These are phyloP conservation scores for Chaetothyriales sp. DNA, from an alignment of 2,329 filamentous ascomycete genomes.

Conservation along the genomic window DNA sequence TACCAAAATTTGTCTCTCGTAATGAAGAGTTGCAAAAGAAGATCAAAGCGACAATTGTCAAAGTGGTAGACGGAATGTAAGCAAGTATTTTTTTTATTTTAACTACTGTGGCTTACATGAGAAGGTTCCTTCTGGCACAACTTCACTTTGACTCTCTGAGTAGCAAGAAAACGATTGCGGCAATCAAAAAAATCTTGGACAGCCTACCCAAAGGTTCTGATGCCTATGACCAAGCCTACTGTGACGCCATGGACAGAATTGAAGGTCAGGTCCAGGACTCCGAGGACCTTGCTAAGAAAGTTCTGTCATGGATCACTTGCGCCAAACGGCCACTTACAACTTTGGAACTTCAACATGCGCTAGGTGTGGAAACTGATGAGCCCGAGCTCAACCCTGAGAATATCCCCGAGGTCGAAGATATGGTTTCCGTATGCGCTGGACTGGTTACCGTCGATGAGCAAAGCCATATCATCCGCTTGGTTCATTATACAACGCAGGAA, in stretches of 20 bases:
- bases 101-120: not conserved
- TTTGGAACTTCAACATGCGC: slow-evolving; percentile 18
- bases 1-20: no score
- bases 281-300: slow-evolving; percentile 6
- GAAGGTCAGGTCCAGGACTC: slow-evolving; percentile 4
- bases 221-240: slow-evolving; percentile 5
- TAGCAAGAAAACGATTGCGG: not conserved
- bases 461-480: slow-evolving; percentile 13
- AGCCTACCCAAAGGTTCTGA: not conserved
- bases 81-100: no score
- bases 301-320: slow-evolving; percentile 16
- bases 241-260: slow-evolving; percentile 11
- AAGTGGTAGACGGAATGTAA: no score
- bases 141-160: slow-evolving; percentile 1
- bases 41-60: no score
- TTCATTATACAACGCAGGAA: slow-evolving; percentile 36
- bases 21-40: no score
- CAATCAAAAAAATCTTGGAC: not conserved
- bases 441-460: slow-evolving; percentile 15
- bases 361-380: slow-evolving; percentile 15
- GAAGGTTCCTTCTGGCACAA: slow-evolving; percentile 10
- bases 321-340: slow-evolving; percentile 11
- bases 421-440: slow-evolving; percentile 17
- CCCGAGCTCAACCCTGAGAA: slow-evolving; percentile 12
- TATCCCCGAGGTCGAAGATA: slow-evolving; percentile 11